Percentiles rank a stretch among this genome's conserved stretches.
Conservation (phyloP, 2,329 filamentous ascomycete species). For the Cryphonectria carpinicola region DNA sequence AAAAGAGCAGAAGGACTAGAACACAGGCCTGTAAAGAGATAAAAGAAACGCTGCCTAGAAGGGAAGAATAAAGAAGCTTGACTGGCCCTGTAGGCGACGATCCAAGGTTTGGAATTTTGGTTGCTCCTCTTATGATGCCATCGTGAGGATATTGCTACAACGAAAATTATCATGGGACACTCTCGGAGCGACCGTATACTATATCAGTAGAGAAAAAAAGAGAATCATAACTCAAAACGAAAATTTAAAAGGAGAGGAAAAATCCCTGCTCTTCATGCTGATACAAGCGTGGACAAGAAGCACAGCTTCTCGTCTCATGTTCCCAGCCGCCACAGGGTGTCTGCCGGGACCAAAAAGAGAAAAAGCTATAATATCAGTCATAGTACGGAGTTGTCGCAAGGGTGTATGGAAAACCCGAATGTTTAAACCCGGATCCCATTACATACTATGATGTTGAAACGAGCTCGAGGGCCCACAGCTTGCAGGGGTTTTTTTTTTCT, state of each 20-base stretch:
- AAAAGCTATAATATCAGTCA: too few species aligned
- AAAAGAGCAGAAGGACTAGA: background rate
- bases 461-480: conserved; percentile 1
- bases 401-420: background rate
- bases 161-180: background rate
- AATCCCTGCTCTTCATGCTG: too few species aligned
- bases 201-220: background rate
- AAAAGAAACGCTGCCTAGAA: background rate
- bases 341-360: too few species aligned
- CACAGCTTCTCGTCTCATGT: too few species aligned
- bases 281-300: too few species aligned
- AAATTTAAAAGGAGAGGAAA: background rate
- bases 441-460: background rate
- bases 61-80: background rate
- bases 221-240: background rate
- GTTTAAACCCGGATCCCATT: background rate
- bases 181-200: background rate
- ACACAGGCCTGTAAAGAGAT: background rate
- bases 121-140: background rate
- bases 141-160: background rate
- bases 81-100: background rate
- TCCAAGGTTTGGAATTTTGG: background rate
- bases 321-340: too few species aligned
- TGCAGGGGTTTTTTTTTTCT: background rate
- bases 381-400: background rate